phyloP scores from a whole-genome alignment of 176 grass and related monocot genomes.

The Eragrostis curvula region DNA sequence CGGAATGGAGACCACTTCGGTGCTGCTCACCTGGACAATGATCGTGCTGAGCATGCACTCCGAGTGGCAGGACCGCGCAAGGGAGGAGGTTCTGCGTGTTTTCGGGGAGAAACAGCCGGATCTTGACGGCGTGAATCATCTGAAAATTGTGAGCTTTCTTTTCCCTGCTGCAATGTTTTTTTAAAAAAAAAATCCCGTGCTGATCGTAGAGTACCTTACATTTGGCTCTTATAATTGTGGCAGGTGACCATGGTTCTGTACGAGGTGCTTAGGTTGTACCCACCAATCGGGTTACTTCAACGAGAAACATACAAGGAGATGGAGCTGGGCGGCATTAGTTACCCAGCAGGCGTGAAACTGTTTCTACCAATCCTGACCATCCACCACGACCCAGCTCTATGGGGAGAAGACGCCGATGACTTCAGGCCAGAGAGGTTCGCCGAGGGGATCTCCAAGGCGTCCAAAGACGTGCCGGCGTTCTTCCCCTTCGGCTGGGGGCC shows the following conservation, averaged over 20 bases:
- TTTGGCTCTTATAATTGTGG: not conserved
- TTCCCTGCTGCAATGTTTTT: too few relatives aligned
- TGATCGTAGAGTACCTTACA: too few relatives aligned
- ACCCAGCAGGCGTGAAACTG: conserved; percentile 26
- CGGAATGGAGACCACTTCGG: conserved; percentile 51
- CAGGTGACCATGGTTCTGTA: conserved; percentile 26
- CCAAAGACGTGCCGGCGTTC: conserved; percentile 10
- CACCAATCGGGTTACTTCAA: not conserved
- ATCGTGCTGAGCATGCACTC: conserved; percentile 49
- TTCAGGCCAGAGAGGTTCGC: conserved; percentile 61
- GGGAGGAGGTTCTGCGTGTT: conserved; percentile 28
- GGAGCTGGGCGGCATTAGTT: conserved; percentile 37
- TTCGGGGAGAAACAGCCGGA: not conserved
- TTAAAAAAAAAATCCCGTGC: too few relatives aligned
- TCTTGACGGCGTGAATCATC: not conserved
- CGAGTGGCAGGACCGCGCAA: conserved; percentile 48
- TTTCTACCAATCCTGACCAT: not conserved
- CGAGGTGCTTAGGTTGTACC: conserved; percentile 20
- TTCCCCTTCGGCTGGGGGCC: conserved; percentile 54
- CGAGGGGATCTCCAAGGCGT: conserved; percentile 45
- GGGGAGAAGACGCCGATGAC: conserved; percentile 49
- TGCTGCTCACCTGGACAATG: conserved; percentile 54
- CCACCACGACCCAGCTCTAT: conserved; percentile 39
- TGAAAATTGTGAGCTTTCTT: not conserved
- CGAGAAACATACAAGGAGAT: conserved; percentile 30